Base-by-base conservation (phyloP, 352 stramenopile species). In the Globisporangium ultimum region DNA sequence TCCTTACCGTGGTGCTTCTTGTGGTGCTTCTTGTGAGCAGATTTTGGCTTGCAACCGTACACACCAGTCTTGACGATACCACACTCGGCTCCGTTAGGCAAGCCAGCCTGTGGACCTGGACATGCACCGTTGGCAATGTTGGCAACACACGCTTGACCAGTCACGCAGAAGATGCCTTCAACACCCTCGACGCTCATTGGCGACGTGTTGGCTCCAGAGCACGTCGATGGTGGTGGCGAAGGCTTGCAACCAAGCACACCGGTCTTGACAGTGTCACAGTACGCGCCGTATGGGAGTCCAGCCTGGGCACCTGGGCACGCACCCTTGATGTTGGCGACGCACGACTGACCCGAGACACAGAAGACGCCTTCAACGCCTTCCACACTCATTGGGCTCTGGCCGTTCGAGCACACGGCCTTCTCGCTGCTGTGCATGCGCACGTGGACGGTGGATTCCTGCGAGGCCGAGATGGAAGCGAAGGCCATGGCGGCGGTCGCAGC, bases 351-450 rank as follows among this genome's bases (percentile, higher is more conserved):
- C 8, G 24, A 41, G 10, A 67, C 61, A 43, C 60, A 67, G 48
- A 58, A 68, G 20, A 60, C 43, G 17, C 48, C 45, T 45, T 54
- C 51, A 22, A 60, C 48, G 9, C 61, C 61, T n/a, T 64, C 61
- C 15, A 68, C 62, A 38, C 56, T 64, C 62, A 68, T 66, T 1
- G 52, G 52, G 13, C 45, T 57, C 22, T 61, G 41, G 18, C 22
- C 47, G 24, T 32, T 32, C 24, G 24, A 32, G 24, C 24, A 32
- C 2, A 5, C 24, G 24, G 3, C 46, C 46, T 11, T 32, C 2
- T 5, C 24, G 24, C 5, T 32, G 2, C 5, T 2, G 24, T 32
- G 24, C 24, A 32, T 5, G 24, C 24, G 24, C 24, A 32, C 24
- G 24, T 32, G 24, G 24, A 32, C 5, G 24, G 24, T 32, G 24